These are phyloP conservation scores for Cytospora paraplurivora DNA, from an alignment of 2,329 filamentous ascomycete species.

Conservation along the genomic window DNA sequence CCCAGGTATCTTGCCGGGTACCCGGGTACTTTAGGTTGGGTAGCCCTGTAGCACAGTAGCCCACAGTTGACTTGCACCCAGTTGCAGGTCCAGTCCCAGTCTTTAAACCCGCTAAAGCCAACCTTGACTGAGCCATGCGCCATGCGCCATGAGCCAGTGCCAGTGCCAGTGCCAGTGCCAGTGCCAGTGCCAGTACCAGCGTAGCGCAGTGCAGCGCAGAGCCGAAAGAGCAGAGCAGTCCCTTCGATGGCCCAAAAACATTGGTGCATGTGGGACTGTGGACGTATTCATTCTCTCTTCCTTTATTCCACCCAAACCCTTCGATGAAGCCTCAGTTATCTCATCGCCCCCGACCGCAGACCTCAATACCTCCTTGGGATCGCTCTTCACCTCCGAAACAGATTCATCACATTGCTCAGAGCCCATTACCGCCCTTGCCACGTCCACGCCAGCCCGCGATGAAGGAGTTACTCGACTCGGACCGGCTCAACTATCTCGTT, in stretches of 20 bases:
- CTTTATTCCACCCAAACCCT: slow-evolving; percentile 6
- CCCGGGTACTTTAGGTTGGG: not conserved
- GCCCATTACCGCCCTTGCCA: slow-evolving; percentile 29
- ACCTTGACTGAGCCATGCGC: too few species aligned
- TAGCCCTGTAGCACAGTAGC: not conserved
- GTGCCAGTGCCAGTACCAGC: not conserved
- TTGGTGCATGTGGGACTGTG: slow-evolving; percentile 3
- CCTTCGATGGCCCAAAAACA: slow-evolving; percentile 1
- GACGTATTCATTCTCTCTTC: slow-evolving; percentile 4
- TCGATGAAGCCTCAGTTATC: slow-evolving; percentile 22
- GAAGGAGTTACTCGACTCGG: slow-evolving; percentile 67
- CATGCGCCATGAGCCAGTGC: too few species aligned
- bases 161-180: not conserved
- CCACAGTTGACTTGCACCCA: not conserved
- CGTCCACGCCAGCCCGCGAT: slow-evolving; percentile 42
- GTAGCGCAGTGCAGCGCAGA: not conserved
- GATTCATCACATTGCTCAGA: slow-evolving; percentile 5
- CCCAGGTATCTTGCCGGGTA: not conserved
- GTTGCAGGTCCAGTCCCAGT: not conserved
- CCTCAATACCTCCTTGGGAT: slow-evolving; percentile 7
- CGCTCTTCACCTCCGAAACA: not conserved
- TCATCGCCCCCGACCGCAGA: slow-evolving; percentile 20
- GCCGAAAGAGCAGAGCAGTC: slow-evolving; percentile 1
- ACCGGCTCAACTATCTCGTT: slow-evolving; percentile 70
- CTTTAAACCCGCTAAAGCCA: not conserved